Evolutionary conservation across 345 rosid species (phyloP), one percentile per base, ranked within the genome.

Genomic region (Tarenaya hassleriana): DNA sequence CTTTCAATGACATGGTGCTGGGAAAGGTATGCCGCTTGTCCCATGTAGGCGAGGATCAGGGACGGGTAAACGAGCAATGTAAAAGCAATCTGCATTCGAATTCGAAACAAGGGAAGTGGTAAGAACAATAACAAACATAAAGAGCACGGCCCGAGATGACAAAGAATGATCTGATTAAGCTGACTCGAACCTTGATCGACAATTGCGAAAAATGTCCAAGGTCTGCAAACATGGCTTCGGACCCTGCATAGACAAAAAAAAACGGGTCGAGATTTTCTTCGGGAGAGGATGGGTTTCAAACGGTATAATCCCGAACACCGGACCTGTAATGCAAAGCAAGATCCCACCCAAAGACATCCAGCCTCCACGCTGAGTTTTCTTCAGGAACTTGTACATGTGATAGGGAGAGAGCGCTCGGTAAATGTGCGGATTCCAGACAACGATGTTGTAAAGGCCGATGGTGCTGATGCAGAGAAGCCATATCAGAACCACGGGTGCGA

Each of bases 151-250:
- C n/a, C n/a, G n/a, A n/a, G n/a, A n/a, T n/a, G n/a, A n/a, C n/a
- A n/a, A n/a, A n/a, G n/a, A n/a, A n/a, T n/a, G n/a, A n/a, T n/a
- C n/a, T 24, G 29, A 24, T 32, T 44, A 54, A 47, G 14, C 55
- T 73, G 73, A n/a, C n/a, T n/a, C n/a, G n/a, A n/a, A n/a, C 98
- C 94, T 92, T 69, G 46, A 88, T 88, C 32, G 98, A 92, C 63
- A 81, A 61, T 72, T 92, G 96, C 17, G 94, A 81, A 58, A 92
- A 88, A 69, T 92, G 98, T 29, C 98, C 98, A 47, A 88, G 84
- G 76, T 92, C 98, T 68, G 98, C 98, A 74, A 81, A 92, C 98
- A 92, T 92, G 49, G 98, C 98, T 70, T 92, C 98, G 0, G 98
- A 92, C 39, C 98, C 98, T 92, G 75, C 16, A 47, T 43, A 16